Conservation (phyloP, 192 early-diverging fungal species). For the Entrophospora sp. region DNA sequence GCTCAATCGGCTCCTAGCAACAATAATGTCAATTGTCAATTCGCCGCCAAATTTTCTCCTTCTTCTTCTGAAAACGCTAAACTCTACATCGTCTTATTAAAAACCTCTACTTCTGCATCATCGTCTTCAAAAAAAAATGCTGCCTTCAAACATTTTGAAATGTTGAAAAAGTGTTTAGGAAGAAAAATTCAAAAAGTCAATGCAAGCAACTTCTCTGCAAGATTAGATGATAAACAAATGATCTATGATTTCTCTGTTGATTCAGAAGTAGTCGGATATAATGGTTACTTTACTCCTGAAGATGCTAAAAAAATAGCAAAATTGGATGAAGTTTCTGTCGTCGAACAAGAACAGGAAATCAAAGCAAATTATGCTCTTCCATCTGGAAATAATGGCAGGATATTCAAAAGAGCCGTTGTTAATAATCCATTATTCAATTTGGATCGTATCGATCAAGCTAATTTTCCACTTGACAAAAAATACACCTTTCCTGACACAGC, state of each 20-base stretch:
- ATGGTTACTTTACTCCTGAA: background rate
- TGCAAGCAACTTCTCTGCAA: background rate
- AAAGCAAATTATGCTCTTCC: background rate
- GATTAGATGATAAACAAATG: background rate
- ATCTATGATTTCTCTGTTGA: background rate
- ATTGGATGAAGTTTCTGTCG: background rate
- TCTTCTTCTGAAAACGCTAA: background rate
- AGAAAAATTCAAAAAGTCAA: background rate
- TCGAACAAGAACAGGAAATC: background rate
- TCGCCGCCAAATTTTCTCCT: background rate
- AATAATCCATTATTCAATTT: constrained; percentile 20
- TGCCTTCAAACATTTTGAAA: background rate
- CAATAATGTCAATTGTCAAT: background rate
- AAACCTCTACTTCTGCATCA: background rate
- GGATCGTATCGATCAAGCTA: constrained; percentile 61
- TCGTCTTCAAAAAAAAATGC: background rate
- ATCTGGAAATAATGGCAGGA: background rate
- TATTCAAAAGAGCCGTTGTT: background rate
- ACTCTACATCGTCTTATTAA: too few species aligned
- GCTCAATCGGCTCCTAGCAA: background rate
- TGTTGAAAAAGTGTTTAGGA: background rate
- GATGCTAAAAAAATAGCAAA: background rate
- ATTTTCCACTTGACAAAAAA: constrained; percentile 37
- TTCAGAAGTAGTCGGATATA: background rate
- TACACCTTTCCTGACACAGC: constrained; percentile 50